Evolutionary conservation across 164 flowering plant genomes (phyloP).

Genomic region (Annona cherimola): DNA sequence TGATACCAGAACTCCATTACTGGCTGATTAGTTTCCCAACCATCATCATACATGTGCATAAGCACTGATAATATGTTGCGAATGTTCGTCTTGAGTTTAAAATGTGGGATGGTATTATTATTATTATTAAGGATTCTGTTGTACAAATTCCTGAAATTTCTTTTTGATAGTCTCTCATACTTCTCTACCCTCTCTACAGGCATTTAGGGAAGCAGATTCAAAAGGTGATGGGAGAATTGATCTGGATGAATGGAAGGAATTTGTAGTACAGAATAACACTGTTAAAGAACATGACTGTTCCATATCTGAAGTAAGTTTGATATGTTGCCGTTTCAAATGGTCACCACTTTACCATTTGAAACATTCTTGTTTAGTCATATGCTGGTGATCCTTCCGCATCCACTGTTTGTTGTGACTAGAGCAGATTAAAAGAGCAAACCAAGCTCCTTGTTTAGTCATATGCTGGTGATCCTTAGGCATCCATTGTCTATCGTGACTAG

Average conservation of each 20-base stretch:
- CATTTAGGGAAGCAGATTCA: conserved; percentile 56
- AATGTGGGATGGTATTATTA: too few species aligned
- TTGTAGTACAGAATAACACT: conserved; percentile 44
- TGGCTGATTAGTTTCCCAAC: too few species aligned
- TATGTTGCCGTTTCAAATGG: neutral
- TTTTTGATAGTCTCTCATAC: neutral
- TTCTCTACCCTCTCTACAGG: conserved; percentile 25
- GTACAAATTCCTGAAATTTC: neutral
- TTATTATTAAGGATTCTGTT: too few species aligned
- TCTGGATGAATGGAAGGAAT: conserved; percentile 65
- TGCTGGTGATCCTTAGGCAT: neutral
- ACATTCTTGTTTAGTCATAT: neutral
- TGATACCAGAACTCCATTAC: too few species aligned
- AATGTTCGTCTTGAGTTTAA: too few species aligned
- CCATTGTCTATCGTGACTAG: neutral
- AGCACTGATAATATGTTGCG: too few species aligned
- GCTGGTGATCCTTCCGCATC: neutral
- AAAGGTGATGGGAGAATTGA: conserved; percentile 76
- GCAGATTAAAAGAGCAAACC: too few species aligned
- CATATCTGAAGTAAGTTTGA: conserved; percentile 45
- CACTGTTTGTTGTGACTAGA: too few species aligned
- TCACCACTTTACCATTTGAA: neutral
- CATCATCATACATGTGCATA: too few species aligned
- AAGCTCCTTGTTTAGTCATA: neutral
- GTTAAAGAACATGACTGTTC: conserved; percentile 75